Evolutionary conservation across 2,329 filamentous ascomycete species (phyloP).

Genomic region (Cytospora piceicola): DNA sequence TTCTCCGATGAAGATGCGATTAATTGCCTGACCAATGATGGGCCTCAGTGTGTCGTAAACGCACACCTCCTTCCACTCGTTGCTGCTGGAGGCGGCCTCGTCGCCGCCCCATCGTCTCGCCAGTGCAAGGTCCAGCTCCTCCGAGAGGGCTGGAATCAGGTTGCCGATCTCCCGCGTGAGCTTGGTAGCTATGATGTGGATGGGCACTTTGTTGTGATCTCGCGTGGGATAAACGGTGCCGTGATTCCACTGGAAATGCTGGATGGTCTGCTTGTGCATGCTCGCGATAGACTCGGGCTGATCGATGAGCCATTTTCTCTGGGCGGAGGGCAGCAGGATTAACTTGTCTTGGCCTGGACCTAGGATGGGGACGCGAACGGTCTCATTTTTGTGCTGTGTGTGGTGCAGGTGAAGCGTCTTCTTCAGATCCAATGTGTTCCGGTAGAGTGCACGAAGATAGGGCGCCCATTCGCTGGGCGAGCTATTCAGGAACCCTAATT

Average conservation of each 20-base stretch:
- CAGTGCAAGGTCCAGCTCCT: slow-evolving; percentile 24
- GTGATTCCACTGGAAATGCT: slow-evolving; percentile 20
- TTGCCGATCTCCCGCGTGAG: slow-evolving; percentile 23
- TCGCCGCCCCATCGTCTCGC: slow-evolving; percentile 13
- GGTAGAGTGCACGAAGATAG: slow-evolving; percentile 22
- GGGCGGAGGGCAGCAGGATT: slow-evolving; percentile 14
- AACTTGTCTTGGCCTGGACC: slow-evolving; percentile 19
- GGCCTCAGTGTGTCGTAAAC: slow-evolving; percentile 23
- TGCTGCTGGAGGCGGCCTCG: slow-evolving; percentile 1
- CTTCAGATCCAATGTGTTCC: slow-evolving; percentile 21
- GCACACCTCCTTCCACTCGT: slow-evolving; percentile 24
- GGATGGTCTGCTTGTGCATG: slow-evolving; percentile 26
- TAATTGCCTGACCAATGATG: slow-evolving; percentile 25
- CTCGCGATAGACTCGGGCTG: slow-evolving; percentile 26
- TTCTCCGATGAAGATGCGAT: slow-evolving; percentile 22
- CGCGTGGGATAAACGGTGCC: slow-evolving; percentile 26
- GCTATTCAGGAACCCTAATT: slow-evolving; percentile 13
- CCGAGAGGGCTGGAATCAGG: slow-evolving; percentile 19
- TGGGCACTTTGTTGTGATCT: slow-evolving; percentile 23
- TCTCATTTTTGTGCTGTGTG: slow-evolving; percentile 24
- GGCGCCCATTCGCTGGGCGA: slow-evolving; percentile 14
- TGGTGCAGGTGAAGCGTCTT: slow-evolving; percentile 26
- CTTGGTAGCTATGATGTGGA: slow-evolving; percentile 23
- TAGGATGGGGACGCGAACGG: slow-evolving; percentile 21
- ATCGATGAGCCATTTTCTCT: slow-evolving; percentile 22